Conservation (phyloP, 257 asterid genomes). For the Scutellaria minor region DNA sequence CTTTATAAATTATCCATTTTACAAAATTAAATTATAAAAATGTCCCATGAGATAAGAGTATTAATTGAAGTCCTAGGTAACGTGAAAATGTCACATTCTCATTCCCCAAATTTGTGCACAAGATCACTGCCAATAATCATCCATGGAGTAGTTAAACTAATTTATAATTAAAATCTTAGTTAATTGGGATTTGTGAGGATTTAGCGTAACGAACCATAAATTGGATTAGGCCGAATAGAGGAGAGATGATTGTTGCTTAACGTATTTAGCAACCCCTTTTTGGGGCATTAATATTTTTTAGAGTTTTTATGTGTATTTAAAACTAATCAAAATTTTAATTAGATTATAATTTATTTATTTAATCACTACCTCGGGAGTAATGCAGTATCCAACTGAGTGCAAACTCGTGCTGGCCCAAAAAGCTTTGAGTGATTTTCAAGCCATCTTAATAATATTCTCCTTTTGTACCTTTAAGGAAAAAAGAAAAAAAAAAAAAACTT, state of each 20-base stretch:
- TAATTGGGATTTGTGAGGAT: conserved; percentile 74
- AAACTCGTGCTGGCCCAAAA: conserved; percentile 36
- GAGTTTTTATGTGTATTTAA: no score
- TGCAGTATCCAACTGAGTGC: conserved; percentile 56
- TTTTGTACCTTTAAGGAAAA: conserved; percentile 9
- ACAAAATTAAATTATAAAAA: no score
- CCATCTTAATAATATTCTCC: conserved; percentile 36
- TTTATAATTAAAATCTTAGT: conserved; percentile 17
- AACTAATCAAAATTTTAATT: background rate
- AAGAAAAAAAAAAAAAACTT: background rate
- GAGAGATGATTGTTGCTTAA: conserved; percentile 58
- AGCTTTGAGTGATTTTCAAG: conserved; percentile 53
- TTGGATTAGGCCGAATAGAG: conserved; percentile 37
- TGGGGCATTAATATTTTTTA: conserved; percentile 29
- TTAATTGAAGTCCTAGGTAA: conserved; percentile 35
- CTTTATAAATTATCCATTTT: no score
- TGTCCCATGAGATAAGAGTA: background rate
- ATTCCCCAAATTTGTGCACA: conserved; percentile 44
- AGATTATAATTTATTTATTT: background rate
- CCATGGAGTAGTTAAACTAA: conserved; percentile 44
- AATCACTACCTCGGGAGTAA: conserved; percentile 40
- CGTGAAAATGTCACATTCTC: conserved; percentile 48
- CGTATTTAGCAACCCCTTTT: conserved; percentile 49
- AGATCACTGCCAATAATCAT: conserved; percentile 28
- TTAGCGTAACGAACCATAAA: conserved; percentile 80